Conservation (phyloP, 495 filamentous ascomycete species). For the Tuber umbilicatum region DNA sequence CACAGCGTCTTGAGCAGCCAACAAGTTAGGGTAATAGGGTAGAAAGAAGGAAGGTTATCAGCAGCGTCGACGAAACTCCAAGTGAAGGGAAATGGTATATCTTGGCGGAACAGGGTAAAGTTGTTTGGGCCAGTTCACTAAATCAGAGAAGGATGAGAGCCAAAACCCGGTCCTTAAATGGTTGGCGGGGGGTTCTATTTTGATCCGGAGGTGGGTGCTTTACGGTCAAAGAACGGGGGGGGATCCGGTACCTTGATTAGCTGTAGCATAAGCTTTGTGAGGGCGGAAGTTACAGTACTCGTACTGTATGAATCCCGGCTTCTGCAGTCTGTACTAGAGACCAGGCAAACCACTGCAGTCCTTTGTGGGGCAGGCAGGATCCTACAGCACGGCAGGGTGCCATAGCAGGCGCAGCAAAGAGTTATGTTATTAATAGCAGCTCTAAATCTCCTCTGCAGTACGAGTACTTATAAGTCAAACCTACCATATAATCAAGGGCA, state of each 20-base stretch:
- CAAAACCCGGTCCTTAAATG: slow-evolving; percentile 1
- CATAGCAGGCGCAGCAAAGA: neutral
- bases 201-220: neutral
- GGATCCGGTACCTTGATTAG: neutral
- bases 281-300: neutral
- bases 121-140: neutral
- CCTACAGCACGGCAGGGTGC: neutral
- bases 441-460: neutral
- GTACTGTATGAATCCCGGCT: neutral
- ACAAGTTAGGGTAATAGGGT: neutral
- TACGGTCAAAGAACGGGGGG: neutral
- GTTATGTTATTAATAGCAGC: neutral
- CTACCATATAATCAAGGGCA: neutral
- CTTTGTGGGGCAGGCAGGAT: neutral
- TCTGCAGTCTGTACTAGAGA: neutral
- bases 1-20: neutral
- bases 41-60: neutral
- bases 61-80: neutral
- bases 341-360: too few species aligned
- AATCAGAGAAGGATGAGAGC: neutral
- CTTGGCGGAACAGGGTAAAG: slow-evolving; percentile 1
- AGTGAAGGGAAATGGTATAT: neutral
- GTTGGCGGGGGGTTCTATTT: neutral
- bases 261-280: neutral
- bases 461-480: neutral